Evolutionary conservation across 768 basidiomycete species (phyloP), one percentile per base, ranked within the genome.

Genomic region (Postia placenta): DNA sequence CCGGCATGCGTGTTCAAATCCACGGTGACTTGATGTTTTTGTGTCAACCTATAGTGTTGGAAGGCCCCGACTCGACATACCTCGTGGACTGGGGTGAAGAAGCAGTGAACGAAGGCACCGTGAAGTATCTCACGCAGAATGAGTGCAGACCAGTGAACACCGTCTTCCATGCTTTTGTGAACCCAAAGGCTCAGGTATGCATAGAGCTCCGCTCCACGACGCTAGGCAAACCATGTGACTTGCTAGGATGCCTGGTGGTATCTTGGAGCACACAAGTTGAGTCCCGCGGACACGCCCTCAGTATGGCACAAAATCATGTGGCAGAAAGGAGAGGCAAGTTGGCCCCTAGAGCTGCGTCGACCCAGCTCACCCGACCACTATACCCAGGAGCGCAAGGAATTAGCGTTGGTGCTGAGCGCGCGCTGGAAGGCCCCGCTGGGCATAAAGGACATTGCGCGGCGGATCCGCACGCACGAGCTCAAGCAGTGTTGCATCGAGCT

Each of bases 41-140:
- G 7, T 72, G 77, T 42, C 75, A 80, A 49, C 83, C 83, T 0
- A 65, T 82, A 26, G 66, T 78, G 22, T 66, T 81, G 35, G 81
- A 84, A 44, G 70, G 66, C 1, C 64, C 69, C 7, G 56, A 56
- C 3, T 61, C 56, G 2, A 55, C 76, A 4, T 72, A 75, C 53
- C 51, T 82, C 22, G 66, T 83, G 36, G 79, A 80, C 52, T 84
- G 80, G 79, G 74, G 75, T 17, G 60, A 60, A 4, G 49, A 50
- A 6, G 44, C 56, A 14, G 65, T 60, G 24, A 75, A 75, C 37
- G 56, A 62, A 30, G 58, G 50, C 1, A 60, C 73, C 2, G 49
- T 53, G 24, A 45, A 54, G 1, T 74, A 74, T 38, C 69, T 77
- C 49, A 61, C 58, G 37, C 24, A 49, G 0, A 51, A 41, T 11